phyloP scores from a whole-genome alignment of 23 red algal species.

The Gracilariopsis chorda region DNA sequence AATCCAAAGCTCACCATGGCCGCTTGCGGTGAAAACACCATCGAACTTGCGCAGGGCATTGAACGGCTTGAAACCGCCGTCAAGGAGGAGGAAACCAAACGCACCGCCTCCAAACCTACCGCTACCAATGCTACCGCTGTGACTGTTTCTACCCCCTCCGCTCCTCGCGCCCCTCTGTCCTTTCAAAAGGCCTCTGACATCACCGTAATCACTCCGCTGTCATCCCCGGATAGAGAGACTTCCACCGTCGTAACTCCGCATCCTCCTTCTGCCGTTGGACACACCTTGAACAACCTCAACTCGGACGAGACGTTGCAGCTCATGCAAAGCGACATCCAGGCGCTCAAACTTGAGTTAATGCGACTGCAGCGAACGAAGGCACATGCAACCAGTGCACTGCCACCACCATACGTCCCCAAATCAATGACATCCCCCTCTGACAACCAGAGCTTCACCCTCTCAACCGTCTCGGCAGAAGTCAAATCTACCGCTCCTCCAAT shows the following conservation, averaged over 20 bases:
- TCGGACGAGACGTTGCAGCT: conserved; percentile 66
- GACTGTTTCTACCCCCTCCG: neutral
- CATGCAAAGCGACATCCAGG: conserved; percentile 73
- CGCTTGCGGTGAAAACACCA: conserved; percentile 52
- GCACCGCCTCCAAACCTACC: neutral
- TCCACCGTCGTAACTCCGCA: neutral
- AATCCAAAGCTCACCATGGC: conserved; percentile 59
- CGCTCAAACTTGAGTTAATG: conserved; percentile 73
- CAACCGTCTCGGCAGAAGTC: conserved; percentile 2
- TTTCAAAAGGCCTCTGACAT: neutral
- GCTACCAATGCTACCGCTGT: neutral
- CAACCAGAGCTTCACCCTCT: neutral
- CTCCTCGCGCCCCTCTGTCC: neutral
- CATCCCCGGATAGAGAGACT: neutral
- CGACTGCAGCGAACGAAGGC: conserved; percentile 56
- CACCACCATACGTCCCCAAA: neutral
- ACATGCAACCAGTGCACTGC: neutral
- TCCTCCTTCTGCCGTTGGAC: neutral
- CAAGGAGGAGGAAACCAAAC: conserved; percentile 32
- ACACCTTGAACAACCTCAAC: conserved; percentile 26
- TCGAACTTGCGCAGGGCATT: conserved; percentile 58
- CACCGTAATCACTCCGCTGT: neutral
- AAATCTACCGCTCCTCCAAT: conserved; percentile 29
- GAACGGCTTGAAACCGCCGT: conserved; percentile 54
- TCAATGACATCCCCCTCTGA: neutral